Percentiles rank a stretch among this genome's conserved stretches.
phyloP scores from a whole-genome alignment of 176 grass and related monocot genomes.

The Elymus sibiricus region DNA sequence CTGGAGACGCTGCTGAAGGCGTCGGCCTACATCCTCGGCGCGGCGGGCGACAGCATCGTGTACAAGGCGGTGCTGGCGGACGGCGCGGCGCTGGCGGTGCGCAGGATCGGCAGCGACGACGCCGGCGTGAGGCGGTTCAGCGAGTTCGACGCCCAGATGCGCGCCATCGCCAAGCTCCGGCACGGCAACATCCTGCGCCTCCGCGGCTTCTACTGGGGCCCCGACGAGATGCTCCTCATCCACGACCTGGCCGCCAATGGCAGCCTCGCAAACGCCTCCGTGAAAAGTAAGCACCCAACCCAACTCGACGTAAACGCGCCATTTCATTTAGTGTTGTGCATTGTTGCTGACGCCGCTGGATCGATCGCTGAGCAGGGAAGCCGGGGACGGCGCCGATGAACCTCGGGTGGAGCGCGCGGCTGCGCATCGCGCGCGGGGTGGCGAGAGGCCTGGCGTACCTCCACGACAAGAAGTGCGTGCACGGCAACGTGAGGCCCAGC shows the following conservation, averaged over 20 bases:
- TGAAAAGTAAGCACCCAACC: constrained; percentile 44
- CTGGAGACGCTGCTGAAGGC: constrained; percentile 86
- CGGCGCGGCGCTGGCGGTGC: constrained; percentile 57
- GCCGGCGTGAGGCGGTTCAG: constrained; percentile 42
- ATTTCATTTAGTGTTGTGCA: not conserved
- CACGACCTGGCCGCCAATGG: constrained; percentile 82
- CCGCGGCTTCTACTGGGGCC: constrained; percentile 84
- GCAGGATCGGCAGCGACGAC: constrained; percentile 69
- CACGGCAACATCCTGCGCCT: constrained; percentile 80
- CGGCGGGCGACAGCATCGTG: constrained; percentile 67
- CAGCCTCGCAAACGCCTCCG: constrained; percentile 71
- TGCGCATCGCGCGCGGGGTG: constrained; percentile 71
- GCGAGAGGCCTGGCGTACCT: constrained; percentile 72
- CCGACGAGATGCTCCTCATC: constrained; percentile 92
- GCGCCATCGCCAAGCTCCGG: constrained; percentile 52
- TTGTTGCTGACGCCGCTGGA: not conserved
- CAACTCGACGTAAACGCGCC: not conserved
- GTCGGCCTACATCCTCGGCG: constrained; percentile 75
- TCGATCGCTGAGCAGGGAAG: constrained; percentile 45
- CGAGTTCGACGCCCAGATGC: constrained; percentile 77
- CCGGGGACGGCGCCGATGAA: constrained; percentile 48
- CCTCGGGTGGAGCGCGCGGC: constrained; percentile 54
- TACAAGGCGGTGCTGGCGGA: constrained; percentile 85
- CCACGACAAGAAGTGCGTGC: constrained; percentile 81
- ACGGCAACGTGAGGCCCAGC: constrained; percentile 77